Percentiles rank a stretch among this genome's conserved stretches.
Evolutionary conservation across 768 basidiomycete species (phyloP).

Genomic region (Lactarius hengduanensis): DNA sequence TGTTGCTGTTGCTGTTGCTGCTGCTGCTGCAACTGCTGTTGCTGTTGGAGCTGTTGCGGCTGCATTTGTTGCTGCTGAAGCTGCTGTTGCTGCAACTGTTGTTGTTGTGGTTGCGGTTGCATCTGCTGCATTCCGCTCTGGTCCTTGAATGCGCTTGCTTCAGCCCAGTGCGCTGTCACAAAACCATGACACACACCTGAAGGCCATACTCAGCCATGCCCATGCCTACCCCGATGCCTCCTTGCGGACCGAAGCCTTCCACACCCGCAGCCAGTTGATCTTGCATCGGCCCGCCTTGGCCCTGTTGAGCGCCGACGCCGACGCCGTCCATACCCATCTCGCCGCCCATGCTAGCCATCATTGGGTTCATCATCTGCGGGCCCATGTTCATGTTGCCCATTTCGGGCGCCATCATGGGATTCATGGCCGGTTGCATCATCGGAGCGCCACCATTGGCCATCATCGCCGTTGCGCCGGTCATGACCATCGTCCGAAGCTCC

Average conservation of each 20-base stretch:
- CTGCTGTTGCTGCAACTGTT: constrained; percentile 42
- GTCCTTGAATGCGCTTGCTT: constrained; percentile 19
- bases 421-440: constrained; percentile 40
- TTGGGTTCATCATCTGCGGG: constrained; percentile 49
- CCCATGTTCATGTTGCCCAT: constrained; percentile 29
- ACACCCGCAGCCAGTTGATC: constrained; percentile 29
- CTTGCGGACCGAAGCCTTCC: constrained; percentile 23
- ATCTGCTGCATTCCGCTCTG: constrained; percentile 44
- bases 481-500: constrained; percentile 83
- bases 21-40: constrained; percentile 20
- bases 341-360: constrained; percentile 78
- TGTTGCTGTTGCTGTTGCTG: constrained; percentile 43
- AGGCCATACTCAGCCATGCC: constrained; percentile 56
- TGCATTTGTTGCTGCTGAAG: constrained; percentile 37
- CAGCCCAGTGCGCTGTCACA: background rate
- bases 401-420: constrained; percentile 31
- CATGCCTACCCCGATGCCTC: constrained; percentile 30
- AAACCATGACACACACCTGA: constrained; percentile 56
- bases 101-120: constrained; percentile 21
- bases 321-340: constrained; percentile 55
- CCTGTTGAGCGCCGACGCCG: constrained; percentile 28
- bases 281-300: constrained; percentile 24
- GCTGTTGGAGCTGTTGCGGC: constrained; percentile 52
- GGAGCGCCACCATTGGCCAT: constrained; percentile 61
- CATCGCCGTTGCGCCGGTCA: constrained; percentile 77